These are phyloP conservation scores for Daldinia grandis DNA, from an alignment of 495 filamentous ascomycete species.

Conservation along the genomic window DNA sequence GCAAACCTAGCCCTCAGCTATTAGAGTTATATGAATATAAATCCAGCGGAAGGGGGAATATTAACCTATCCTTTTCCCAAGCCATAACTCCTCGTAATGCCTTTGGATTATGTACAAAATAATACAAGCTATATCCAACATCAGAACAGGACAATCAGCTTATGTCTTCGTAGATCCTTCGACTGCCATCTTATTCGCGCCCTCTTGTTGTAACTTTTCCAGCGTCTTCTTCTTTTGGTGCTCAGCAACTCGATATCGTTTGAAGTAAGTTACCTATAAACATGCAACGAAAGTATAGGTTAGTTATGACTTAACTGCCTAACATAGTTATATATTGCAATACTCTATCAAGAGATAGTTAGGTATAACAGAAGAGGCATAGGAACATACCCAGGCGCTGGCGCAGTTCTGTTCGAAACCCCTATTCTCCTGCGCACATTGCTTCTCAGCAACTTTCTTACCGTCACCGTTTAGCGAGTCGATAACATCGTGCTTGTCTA, in stretches of 20 bases:
- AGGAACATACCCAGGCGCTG: slow-evolving; percentile 74
- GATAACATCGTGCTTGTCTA: slow-evolving; percentile 81
- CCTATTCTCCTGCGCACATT: slow-evolving; percentile 71
- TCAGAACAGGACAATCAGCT: background rate
- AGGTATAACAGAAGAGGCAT: slow-evolving; percentile 3
- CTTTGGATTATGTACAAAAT: slow-evolving; percentile 25
- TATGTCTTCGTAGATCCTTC: slow-evolving; percentile 21
- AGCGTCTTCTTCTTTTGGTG: slow-evolving; percentile 82
- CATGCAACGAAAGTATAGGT: background rate
- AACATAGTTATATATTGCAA: background rate
- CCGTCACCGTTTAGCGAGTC: slow-evolving; percentile 78
- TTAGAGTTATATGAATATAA: background rate
- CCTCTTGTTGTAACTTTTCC: slow-evolving; percentile 79
- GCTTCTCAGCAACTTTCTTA: slow-evolving; percentile 65
- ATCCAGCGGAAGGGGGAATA: slow-evolving; percentile 20
- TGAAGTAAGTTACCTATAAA: slow-evolving; percentile 92
- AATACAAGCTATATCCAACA: background rate
- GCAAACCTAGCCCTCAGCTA: background rate
- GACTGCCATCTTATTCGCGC: slow-evolving; percentile 68
- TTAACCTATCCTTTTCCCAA: slow-evolving; percentile 15
- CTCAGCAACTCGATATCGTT: slow-evolving; percentile 92
- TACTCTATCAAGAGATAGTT: background rate
- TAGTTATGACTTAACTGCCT: background rate
- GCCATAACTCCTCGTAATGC: slow-evolving; percentile 24
- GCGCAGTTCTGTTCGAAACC: slow-evolving; percentile 81